These are phyloP conservation scores for Sporothrix dimorphospora DNA, from an alignment of 2,329 filamentous ascomycete species.

Conservation along the genomic window DNA sequence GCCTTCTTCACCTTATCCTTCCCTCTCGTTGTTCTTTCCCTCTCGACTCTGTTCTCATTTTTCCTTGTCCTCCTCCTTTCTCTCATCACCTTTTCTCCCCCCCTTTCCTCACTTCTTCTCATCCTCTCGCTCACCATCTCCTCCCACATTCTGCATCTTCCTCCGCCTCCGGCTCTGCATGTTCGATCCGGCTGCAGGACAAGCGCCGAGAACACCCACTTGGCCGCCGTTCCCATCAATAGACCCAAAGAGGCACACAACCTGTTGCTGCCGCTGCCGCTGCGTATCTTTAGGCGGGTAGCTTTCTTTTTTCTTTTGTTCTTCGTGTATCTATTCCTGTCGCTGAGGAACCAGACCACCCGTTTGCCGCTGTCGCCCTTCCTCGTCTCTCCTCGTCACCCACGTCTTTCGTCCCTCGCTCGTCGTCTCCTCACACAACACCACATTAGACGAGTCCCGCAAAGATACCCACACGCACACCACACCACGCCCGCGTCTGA, in stretches of 20 bases:
- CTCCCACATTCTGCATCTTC: conserved; percentile 21
- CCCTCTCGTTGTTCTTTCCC: conserved; percentile 2
- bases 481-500: conserved; percentile 21
- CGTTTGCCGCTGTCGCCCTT: conserved; percentile 24
- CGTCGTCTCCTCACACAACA: conserved; percentile 22
- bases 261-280: conserved; percentile 30
- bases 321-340: conserved; percentile 16
- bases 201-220: conserved; percentile 43
- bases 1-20: conserved; percentile 9
- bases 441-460: conserved; percentile 27
- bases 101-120: conserved; percentile 5
- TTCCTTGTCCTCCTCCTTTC: conserved; percentile 24
- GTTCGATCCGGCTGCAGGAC: conserved; percentile 38
- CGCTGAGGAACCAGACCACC: neutral
- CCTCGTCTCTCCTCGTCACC: conserved; percentile 7
- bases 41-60: conserved; percentile 21
- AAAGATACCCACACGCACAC: conserved; percentile 24
- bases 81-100: conserved; percentile 21
- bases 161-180: conserved; percentile 32
- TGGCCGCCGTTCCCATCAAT: conserved; percentile 25
- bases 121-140: neutral
- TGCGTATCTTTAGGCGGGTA: conserved; percentile 35
- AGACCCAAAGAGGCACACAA: conserved; percentile 13
- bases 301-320: conserved; percentile 31
- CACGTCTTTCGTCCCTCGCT: neutral